phyloP scores from a whole-genome alignment of 805 yeast genomes.

The Priceomyces medius region DNA sequence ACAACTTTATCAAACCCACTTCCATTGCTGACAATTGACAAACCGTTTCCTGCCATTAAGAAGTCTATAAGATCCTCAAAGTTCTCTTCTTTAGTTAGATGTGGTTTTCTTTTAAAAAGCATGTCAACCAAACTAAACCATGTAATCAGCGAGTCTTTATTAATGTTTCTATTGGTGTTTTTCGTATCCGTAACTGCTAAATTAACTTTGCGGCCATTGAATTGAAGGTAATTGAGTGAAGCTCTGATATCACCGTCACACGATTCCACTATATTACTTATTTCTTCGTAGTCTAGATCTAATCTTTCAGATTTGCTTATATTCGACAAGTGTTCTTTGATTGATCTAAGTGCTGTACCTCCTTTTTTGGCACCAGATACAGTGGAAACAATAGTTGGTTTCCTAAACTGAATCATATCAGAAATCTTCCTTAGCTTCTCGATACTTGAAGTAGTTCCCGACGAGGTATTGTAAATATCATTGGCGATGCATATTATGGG shows the following conservation, averaged over 20 bases:
- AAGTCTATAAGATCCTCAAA: constrained; percentile 46
- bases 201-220: constrained; percentile 34
- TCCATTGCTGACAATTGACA: constrained; percentile 30
- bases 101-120: constrained; percentile 56
- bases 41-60: constrained; percentile 41
- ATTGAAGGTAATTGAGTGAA: constrained; percentile 81
- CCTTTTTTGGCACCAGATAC: constrained; percentile 40
- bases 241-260: constrained; percentile 85
- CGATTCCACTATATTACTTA: constrained; percentile 65
- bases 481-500: constrained; percentile 94
- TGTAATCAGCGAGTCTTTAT: constrained; percentile 61
- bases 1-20: constrained; percentile 62
- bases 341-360: constrained; percentile 35
- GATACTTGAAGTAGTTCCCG: constrained; percentile 49
- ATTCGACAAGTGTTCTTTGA: constrained; percentile 44
- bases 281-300: constrained; percentile 43
- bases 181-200: constrained; percentile 3
- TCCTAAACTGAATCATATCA: constrained; percentile 67
- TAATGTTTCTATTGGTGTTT: constrained; percentile 8
- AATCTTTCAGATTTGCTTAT: constrained; percentile 55
- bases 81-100: constrained; percentile 45
- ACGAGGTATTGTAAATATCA: constrained; percentile 61
- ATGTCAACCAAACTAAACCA: constrained; percentile 68
- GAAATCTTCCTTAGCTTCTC: constrained; percentile 72
- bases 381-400: constrained; percentile 51